Percentiles rank a stretch among this genome's conserved stretches.
These are phyloP conservation scores for Moesziomyces sp. DNA, from an alignment of 1,284 basidiomycete species.

Conservation along the genomic window DNA sequence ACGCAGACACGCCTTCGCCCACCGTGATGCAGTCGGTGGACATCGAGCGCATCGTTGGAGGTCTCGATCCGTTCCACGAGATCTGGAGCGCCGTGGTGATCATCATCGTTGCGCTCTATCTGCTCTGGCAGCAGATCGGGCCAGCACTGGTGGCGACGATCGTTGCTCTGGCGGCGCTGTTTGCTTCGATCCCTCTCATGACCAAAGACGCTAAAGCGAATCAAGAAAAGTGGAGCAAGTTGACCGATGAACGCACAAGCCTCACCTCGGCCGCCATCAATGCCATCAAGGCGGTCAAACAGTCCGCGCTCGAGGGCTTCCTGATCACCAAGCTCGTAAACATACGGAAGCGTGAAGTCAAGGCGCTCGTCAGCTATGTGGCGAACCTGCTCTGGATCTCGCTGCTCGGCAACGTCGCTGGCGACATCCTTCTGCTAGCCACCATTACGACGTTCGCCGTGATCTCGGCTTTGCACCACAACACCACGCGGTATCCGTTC, in stretches of 20 bases:
- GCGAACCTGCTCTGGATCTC: slow-evolving; percentile 9
- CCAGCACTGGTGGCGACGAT: slow-evolving; percentile 44
- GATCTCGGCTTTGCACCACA: slow-evolving; percentile 6
- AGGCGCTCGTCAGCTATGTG: slow-evolving; percentile 3
- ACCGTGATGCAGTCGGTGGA: slow-evolving; percentile 51
- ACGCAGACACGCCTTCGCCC: slow-evolving; percentile 23
- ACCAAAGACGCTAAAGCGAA: slow-evolving; percentile 10
- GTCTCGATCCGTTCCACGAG: slow-evolving; percentile 36
- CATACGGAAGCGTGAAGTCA: slow-evolving; percentile 21
- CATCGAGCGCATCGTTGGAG: slow-evolving; percentile 49
- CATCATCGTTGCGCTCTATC: slow-evolving; percentile 41
- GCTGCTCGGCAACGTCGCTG: slow-evolving; percentile 5
- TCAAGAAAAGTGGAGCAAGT: slow-evolving; percentile 43
- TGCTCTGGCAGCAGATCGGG: slow-evolving; percentile 48
- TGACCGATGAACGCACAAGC: slow-evolving; percentile 44
- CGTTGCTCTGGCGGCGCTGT: slow-evolving; percentile 19
- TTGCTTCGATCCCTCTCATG: slow-evolving; percentile 35
- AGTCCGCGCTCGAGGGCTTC: slow-evolving; percentile 45
- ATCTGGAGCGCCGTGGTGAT: slow-evolving; percentile 50
- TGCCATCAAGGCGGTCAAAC: slow-evolving; percentile 53
- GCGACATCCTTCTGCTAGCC: slow-evolving; percentile 26
- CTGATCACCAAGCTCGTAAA: slow-evolving; percentile 26
- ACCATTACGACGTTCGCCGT: slow-evolving; percentile 34
- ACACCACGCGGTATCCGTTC: slow-evolving; percentile 24
- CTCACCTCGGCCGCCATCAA: slow-evolving; percentile 33